Conservation (phyloP, 176 grass and related monocot genomes). For the Phragmites australis region DNA sequence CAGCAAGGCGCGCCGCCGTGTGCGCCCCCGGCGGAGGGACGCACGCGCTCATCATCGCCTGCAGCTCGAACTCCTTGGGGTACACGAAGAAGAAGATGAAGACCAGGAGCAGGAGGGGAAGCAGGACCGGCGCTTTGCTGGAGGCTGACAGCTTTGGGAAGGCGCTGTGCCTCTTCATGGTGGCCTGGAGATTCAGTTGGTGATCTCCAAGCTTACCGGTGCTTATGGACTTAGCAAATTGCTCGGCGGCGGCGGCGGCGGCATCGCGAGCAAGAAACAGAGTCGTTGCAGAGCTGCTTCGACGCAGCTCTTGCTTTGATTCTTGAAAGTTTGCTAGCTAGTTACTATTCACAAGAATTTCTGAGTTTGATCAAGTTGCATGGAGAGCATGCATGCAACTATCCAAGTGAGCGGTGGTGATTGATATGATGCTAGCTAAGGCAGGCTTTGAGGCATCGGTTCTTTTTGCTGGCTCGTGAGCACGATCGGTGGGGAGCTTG, state of each 20-base stretch:
- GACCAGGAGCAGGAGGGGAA: slow-evolving; percentile 53
- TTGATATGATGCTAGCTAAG: slow-evolving; percentile 14
- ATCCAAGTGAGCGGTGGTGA: neutral
- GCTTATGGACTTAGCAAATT: slow-evolving; percentile 8
- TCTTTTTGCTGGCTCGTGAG: slow-evolving; percentile 14
- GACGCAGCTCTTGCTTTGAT: neutral
- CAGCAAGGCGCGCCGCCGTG: neutral
- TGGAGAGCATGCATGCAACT: neutral
- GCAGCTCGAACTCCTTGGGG: slow-evolving; percentile 68
- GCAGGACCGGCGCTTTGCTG: slow-evolving; percentile 50
- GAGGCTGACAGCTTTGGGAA: slow-evolving; percentile 37
- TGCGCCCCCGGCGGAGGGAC: neutral
- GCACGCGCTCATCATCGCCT: slow-evolving; percentile 51
- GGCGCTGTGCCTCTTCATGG: slow-evolving; percentile 29
- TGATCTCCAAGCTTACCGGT: neutral
- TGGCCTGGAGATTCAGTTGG: neutral
- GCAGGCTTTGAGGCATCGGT: neutral
- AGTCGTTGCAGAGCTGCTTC: neutral
- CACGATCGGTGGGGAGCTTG: neutral
- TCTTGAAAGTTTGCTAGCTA: neutral
- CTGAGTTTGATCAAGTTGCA: neutral
- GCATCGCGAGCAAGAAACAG: neutral
- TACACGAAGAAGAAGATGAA: slow-evolving; percentile 66
- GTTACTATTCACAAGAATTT: neutral
- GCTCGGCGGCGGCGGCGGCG: slow-evolving; percentile 4